These are phyloP conservation scores for Mycena vulgaris DNA, from an alignment of 768 basidiomycete genomes.

Conservation along the genomic window DNA sequence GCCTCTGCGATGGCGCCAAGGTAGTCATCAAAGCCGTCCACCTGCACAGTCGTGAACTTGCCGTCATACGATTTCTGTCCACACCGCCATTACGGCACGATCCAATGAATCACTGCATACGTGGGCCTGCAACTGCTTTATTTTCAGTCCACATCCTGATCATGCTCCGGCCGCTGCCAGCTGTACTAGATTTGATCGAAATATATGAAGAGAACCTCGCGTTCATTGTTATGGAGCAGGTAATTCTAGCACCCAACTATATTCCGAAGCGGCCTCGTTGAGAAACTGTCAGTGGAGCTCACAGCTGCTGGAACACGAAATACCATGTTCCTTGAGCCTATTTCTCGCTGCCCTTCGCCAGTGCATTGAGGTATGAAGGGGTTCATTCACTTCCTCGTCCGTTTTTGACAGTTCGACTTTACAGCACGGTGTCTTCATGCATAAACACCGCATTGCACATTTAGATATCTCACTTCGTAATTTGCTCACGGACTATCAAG, in stretches of 20 bases:
- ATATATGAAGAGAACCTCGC: slow-evolving; percentile 65
- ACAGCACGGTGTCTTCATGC: slow-evolving; percentile 82
- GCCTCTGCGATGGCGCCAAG: slow-evolving; percentile 64
- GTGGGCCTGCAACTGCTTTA: slow-evolving; percentile 58
- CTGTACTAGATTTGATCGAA: slow-evolving; percentile 76
- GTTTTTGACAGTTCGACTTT: neutral
- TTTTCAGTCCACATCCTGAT: slow-evolving; percentile 24
- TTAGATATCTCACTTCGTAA: slow-evolving; percentile 82
- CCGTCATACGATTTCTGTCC: slow-evolving; percentile 70
- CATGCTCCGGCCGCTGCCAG: slow-evolving; percentile 51
- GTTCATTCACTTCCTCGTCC: neutral
- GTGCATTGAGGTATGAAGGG: slow-evolving; percentile 72
- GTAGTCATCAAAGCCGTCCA: slow-evolving; percentile 82
- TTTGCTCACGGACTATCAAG: slow-evolving; percentile 75
- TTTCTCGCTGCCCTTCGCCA: slow-evolving; percentile 75
- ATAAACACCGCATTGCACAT: slow-evolving; percentile 75
- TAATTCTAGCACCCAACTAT: neutral
- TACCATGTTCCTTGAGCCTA: slow-evolving; percentile 65
- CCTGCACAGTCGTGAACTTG: slow-evolving; percentile 72
- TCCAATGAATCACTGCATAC: slow-evolving; percentile 84
- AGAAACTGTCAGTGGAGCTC: slow-evolving; percentile 72
- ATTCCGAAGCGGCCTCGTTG: neutral
- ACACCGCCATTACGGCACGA: slow-evolving; percentile 66
- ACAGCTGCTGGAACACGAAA: slow-evolving; percentile 65
- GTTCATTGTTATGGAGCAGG: slow-evolving; percentile 81